A percentile compares a stretch with the other conserved stretches of the same genome.
These are phyloP conservation scores for Zizania latifolia DNA, from an alignment of 176 grass and related monocot species.

Conservation along the genomic window DNA sequence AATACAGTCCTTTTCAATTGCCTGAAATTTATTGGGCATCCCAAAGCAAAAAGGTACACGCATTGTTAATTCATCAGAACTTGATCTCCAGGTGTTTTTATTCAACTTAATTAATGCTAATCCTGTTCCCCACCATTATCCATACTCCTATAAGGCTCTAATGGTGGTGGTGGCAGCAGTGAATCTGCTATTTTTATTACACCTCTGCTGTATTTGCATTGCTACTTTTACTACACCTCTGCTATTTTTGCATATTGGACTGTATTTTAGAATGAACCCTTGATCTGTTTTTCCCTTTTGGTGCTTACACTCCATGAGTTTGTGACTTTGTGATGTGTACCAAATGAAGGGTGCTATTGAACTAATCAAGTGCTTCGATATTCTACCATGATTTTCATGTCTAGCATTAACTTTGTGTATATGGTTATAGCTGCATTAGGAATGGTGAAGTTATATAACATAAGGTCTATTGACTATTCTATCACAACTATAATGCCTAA, in stretches of 20 bases:
- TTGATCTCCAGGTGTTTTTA: neutral
- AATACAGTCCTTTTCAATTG: conserved; percentile 69
- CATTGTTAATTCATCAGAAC: neutral
- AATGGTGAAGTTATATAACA: neutral
- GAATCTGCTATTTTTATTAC: too few relatives aligned
- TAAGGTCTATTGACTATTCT: neutral
- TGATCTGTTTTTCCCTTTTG: too few relatives aligned
- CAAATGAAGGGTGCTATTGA: neutral
- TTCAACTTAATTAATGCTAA: conserved; percentile 11
- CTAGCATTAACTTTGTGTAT: neutral
- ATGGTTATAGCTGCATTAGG: neutral
- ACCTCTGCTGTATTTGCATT: neutral
- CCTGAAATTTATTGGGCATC: conserved; percentile 77
- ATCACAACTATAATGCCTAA: too few relatives aligned
- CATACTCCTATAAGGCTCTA: neutral
- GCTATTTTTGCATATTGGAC: too few relatives aligned
- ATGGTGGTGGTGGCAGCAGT: neutral
- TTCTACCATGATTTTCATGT: neutral
- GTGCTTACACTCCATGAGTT: neutral
- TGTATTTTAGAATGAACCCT: neutral
- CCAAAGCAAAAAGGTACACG: conserved; percentile 80
- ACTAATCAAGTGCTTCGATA: neutral
- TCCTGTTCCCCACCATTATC: neutral
- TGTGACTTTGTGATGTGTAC: neutral
- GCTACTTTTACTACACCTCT: neutral